A percentile compares a stretch with the other conserved stretches of the same genome.
Conservation (phyloP, 2,329 filamentous ascomycete genomes). For the Aspergillus tanneri region DNA sequence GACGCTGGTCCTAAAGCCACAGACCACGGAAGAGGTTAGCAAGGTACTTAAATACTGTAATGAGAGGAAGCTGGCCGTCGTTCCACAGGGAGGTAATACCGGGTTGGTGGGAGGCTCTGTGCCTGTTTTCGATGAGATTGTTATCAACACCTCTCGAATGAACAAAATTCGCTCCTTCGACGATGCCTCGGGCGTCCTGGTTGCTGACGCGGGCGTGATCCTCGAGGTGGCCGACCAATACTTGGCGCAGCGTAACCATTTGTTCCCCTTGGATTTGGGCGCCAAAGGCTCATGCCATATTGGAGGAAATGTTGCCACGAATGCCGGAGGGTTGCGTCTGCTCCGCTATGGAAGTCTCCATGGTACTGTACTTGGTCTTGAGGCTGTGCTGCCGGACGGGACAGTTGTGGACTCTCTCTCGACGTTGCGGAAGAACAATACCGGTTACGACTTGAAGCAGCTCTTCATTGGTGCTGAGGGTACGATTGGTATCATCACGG, state of each 20-base stretch:
- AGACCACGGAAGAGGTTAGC: constrained; percentile 83
- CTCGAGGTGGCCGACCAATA: constrained; percentile 86
- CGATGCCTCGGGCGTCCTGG: constrained; percentile 84
- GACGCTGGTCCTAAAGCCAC: constrained; percentile 81
- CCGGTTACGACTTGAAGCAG: constrained; percentile 95
- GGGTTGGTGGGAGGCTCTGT: constrained; percentile 93
- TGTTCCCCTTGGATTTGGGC: constrained; percentile 95
- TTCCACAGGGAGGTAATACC: constrained; percentile 96
- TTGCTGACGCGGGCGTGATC: constrained; percentile 87
- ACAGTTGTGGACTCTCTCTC: constrained; percentile 87
- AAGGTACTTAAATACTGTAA: constrained; percentile 93
- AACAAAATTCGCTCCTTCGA: constrained; percentile 90
- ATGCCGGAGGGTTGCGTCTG: constrained; percentile 86
- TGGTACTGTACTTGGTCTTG: constrained; percentile 85
- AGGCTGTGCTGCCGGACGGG: constrained; percentile 90
- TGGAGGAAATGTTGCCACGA: constrained; percentile 92
- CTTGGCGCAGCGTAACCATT: constrained; percentile 76
- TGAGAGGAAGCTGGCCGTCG: constrained; percentile 84
- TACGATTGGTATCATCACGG: constrained; percentile 91
- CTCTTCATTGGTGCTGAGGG: constrained; percentile 95
- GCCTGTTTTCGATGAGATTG: constrained; percentile 97
- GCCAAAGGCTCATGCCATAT: constrained; percentile 97
- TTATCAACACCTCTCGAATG: constrained; percentile 87
- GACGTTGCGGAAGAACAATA: constrained; percentile 95
- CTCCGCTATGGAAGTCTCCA: constrained; percentile 93